Base-by-base conservation (phyloP, 139 green algal species). In the Coelastrella sp. region DNA sequence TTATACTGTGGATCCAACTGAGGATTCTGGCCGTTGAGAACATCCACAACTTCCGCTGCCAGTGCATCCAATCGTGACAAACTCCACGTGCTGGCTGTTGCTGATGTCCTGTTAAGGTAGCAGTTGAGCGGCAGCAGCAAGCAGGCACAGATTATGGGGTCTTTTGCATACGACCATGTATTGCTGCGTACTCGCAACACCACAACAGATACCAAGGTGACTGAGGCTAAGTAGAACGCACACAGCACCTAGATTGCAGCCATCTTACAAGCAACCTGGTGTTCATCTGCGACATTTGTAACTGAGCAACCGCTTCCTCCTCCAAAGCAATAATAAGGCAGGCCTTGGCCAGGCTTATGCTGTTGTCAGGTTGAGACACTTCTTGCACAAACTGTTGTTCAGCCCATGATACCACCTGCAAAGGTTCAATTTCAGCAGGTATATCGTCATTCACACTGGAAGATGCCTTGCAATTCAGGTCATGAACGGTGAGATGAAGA, bases 281-380 rank as follows among this genome's bases (percentile, higher is more conserved):
- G 84, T 72, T 57, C 27, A 56, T 58, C 19, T 92, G 4, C 79
- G 72, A 10, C 66, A 84, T 68, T 10, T 76, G 81, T 65, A 89
- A 56, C n/a, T 80, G 59, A 12, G 74, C 83, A 87, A 25, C 76
- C 73, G 95, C 95, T 86, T 96, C 94, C 87, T 96, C 95, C 73
- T 96, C 95, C 15, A 96, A 88, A 0, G 95, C 93, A 25, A 96
- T 84, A 6, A 96, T 85, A 80, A 96, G 86, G 80, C 92, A 95
- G 0, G 83, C 90, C 76, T 94, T 92, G 58, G 81, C 66, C 24
- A 92, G 78, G 60, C 24, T 59, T 20, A 90, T 85, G 10, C 27
- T 49, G 19, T 0, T 66, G 65, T 95, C 91, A 49, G 87, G 75
- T 25, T 81, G 80, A 6, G 49, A 22, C 0, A 88, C 49, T 27